Base-by-base conservation (phyloP, 208 protist species). In the Acanthamoeba healyi region DNA sequence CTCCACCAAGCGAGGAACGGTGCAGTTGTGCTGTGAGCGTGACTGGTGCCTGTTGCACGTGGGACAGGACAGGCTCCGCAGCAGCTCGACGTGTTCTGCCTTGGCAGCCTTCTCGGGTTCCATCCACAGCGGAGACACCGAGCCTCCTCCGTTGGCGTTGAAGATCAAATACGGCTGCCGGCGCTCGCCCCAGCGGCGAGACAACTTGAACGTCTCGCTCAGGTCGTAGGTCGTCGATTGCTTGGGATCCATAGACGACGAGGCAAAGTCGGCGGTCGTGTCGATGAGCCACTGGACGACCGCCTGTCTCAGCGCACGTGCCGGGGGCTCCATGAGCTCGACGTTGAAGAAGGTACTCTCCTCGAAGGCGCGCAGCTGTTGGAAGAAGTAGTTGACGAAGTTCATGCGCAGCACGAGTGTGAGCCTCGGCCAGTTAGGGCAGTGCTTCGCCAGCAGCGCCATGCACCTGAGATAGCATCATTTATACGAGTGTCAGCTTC, bases 311-410 rank as follows among this genome's bases (percentile, higher is more conserved):
- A 89, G 54, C 44, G 38, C 81, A 3, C 29, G 49, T 5, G 81
- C 54, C 24, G n/a, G 34, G 7, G 15, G 22, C 17, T 67, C 34
- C n/a, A 89, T n/a, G 34, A 44, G n/a, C 49, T 89, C 49, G 24
- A 38, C 17, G n/a, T 17, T 29, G 54, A 89, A 65, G 81, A 89
- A 89, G 29, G 10, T 24, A 46, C 81, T 89, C 19, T 89, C 54
- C 32, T 89, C 81, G 34, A 89, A 89, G 34, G 44, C 81, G n/a
- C 81, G 44, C 34, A 89, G 34, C 81, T 89, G 81, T 46, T 89
- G 44, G 44, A 89, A 89, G 51, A 89, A 61, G 81, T 89, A 89
- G 44, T 63, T 63, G 81, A 89, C 17, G 46, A 89, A 89, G 81
- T 89, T 89, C 81, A 89, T 29, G 29, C 38, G 81, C 54, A 89